Percentiles rank a stretch among this genome's conserved stretches.
Evolutionary conservation across 116 monocot species (phyloP).

Genomic region (Dioscorea cayenensis): DNA sequence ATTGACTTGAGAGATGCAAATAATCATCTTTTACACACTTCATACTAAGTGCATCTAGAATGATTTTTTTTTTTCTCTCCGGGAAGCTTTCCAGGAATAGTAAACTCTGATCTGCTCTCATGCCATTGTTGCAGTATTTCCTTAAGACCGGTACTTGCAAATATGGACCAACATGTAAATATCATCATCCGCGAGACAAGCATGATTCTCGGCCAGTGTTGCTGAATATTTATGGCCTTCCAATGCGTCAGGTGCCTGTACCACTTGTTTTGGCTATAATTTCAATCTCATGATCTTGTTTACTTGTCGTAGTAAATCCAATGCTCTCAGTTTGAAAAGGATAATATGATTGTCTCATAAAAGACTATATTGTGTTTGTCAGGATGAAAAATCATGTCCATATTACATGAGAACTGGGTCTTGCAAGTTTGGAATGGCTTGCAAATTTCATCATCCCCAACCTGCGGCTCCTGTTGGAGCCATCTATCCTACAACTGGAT

Average conservation of each 20-base stretch:
- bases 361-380: constrained; percentile 1
- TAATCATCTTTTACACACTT: background rate
- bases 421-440: constrained; percentile 78
- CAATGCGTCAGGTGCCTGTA: constrained; percentile 61
- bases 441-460: constrained; percentile 91
- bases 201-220: constrained; percentile 23
- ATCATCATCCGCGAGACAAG: constrained; percentile 76
- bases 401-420: constrained; percentile 84
- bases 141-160: constrained; percentile 81
- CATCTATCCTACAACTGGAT: constrained; percentile 27
- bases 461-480: constrained; percentile 35
- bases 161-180: constrained; percentile 80
- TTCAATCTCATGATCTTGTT: background rate
- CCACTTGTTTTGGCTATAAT: background rate
- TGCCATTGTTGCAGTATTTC: constrained; percentile 62
- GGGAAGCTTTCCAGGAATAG: background rate
- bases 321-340: too few relatives aligned
- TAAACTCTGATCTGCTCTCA: background rate
- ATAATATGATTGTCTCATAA: too few relatives aligned
- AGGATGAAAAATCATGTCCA: constrained; percentile 86
- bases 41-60: too few relatives aligned
- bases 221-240: constrained; percentile 60
- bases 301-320: too few relatives aligned
- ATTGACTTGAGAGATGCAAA: background rate
- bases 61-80: background rate